Evolutionary conservation across 1,139 yeast genomes (phyloP).

Genomic region (Taphrina confusa): DNA sequence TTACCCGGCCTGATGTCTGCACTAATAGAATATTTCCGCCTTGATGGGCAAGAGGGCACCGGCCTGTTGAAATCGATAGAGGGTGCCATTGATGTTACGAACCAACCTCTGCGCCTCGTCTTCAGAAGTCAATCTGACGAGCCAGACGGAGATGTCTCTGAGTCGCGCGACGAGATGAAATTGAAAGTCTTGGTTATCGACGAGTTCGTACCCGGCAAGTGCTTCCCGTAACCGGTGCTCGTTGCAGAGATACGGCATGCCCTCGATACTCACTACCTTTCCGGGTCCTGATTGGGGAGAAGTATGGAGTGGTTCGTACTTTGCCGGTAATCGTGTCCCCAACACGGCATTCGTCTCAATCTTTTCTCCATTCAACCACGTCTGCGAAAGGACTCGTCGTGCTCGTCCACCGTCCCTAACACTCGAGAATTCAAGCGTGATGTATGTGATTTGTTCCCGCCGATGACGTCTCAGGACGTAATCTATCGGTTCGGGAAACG

Average conservation of each 20-base stretch:
- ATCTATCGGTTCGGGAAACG: slow-evolving; percentile 1
- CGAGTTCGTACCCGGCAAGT: slow-evolving; percentile 11
- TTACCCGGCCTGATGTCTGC: too few relatives aligned
- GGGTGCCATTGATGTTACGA: slow-evolving; percentile 2
- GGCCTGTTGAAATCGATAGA: neutral
- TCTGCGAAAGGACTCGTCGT: neutral
- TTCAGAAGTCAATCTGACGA: slow-evolving; percentile 1
- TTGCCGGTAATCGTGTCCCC: neutral
- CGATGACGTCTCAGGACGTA: slow-evolving; percentile 7
- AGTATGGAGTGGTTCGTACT: slow-evolving; percentile 16
- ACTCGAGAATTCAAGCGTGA: neutral
- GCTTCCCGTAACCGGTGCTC: neutral
- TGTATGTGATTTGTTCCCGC: neutral
- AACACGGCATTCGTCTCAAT: neutral
- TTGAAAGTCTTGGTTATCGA: slow-evolving; percentile 19
- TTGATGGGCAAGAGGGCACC: neutral
- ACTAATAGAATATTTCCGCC: slow-evolving; percentile 15
- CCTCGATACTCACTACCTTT: slow-evolving; percentile 10
- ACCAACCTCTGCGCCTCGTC: slow-evolving; percentile 17
- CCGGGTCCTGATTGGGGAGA: slow-evolving; percentile 19
- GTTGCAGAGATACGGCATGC: slow-evolving; percentile 1
- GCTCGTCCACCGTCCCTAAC: neutral
- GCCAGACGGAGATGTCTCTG: slow-evolving; percentile 8
- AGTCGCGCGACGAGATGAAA: neutral
- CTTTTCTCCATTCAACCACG: neutral